Evolutionary conservation across 345 rosid species (phyloP), one percentile per base, ranked within the genome.

Genomic region (Populus tremula): DNA sequence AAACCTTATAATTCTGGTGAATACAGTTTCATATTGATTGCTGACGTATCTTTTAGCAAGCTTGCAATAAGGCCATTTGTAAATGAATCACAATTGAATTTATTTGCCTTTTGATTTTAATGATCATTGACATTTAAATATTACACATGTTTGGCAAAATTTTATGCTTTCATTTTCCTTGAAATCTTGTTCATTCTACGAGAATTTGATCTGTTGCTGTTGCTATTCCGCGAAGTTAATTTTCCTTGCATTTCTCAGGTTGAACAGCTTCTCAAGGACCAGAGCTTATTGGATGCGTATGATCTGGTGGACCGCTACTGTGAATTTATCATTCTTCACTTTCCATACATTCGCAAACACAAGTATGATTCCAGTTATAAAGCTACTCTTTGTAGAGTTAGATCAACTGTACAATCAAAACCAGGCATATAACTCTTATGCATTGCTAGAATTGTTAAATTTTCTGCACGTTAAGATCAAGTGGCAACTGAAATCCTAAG

Each of bases 261-360:
- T 74, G 82, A 75, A 41, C 80, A 77, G 79, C 75, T 82, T 20
- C 27, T 61, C 7, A 68, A 75, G 69, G 82, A 85, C 62, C 76
- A 75, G 74, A 71, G 25, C 71, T 71, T 82, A 21, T 33, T 75
- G 74, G 66, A 72, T 3, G 82, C 72, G 2, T 80, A 82, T 71
- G 84, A 85, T 69, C 71, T 80, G 68, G 27, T 82, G 73, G 74
- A 76, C 12, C 41, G 54, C 23, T 82, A 65, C 65, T 82, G 82
- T 69, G 87, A 85, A 82, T 71, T 71, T 14, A 25, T 80, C 62
- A 63, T 75, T 45, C 45, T 77, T 20, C 72, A 69, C 47, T 76
- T 85, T 64, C 45, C 71, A 1, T 74, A 67, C 65, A 71, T 85
- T 70, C 82, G 76, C 35, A 70, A 66, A 67, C 76, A 80, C 80